Conservation (phyloP, 495 filamentous ascomycete genomes). For the Daldinia decipiens region DNA sequence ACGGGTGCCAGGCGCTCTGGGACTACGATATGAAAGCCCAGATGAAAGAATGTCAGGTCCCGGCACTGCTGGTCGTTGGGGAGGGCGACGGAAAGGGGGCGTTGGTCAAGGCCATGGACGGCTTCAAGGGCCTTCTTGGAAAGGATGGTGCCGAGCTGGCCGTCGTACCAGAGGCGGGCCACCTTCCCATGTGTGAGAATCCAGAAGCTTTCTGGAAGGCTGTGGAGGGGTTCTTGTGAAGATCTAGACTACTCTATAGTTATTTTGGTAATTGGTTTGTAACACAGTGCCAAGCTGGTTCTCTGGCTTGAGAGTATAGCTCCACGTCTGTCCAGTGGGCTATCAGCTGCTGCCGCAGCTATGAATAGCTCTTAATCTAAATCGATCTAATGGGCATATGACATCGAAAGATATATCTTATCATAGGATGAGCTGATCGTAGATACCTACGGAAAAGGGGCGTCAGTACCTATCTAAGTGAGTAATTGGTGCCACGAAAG, state of each 20-base stretch:
- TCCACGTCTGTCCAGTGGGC: neutral
- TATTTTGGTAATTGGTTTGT: neutral
- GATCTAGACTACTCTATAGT: conserved; percentile 1
- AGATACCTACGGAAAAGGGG: neutral
- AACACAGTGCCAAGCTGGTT: neutral
- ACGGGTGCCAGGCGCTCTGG: conserved; percentile 76
- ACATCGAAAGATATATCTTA: neutral
- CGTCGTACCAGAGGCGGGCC: conserved; percentile 73
- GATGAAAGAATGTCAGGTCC: conserved; percentile 68
- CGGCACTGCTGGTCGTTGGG: conserved; percentile 74
- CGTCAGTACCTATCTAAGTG: neutral
- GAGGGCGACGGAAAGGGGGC: conserved; percentile 73
- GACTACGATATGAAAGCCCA: conserved; percentile 75
- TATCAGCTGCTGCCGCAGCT: neutral
- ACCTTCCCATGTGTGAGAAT: conserved; percentile 86
- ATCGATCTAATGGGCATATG: neutral
- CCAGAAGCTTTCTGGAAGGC: conserved; percentile 71
- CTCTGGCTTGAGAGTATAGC: neutral
- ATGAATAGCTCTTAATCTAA: conserved; percentile 6
- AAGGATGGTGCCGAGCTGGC: conserved; percentile 63
- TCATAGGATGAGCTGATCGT: neutral
- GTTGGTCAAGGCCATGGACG: conserved; percentile 78
- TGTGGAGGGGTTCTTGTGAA: conserved; percentile 62
- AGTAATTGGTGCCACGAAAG: neutral
- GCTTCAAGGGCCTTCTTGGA: conserved; percentile 69